These are phyloP conservation scores for Candida stauntonica DNA, from an alignment of 805 yeast species.

Conservation along the genomic window DNA sequence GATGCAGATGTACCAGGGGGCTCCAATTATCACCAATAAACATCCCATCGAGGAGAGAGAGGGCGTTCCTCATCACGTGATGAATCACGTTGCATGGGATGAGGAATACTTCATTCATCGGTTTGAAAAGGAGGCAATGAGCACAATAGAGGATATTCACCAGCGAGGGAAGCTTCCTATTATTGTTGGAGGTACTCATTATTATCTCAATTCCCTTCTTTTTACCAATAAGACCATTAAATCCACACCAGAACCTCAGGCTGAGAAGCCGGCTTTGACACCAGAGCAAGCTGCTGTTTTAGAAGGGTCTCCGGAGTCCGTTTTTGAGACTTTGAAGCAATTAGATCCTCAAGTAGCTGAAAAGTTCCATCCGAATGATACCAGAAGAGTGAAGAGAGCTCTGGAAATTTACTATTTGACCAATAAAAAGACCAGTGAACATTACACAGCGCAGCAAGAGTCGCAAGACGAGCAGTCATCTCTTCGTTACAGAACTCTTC, in stretches of 20 bases:
- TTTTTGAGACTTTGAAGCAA: constrained; percentile 43
- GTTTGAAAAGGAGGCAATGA: constrained; percentile 68
- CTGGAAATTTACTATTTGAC: constrained; percentile 72
- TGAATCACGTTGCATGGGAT: constrained; percentile 78
- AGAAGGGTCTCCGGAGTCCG: constrained; percentile 48
- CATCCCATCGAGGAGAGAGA: constrained; percentile 78
- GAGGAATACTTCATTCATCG: constrained; percentile 79
- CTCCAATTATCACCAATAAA: constrained; percentile 82
- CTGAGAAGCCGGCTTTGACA: constrained; percentile 20
- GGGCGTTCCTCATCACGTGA: constrained; percentile 79
- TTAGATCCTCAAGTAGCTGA: constrained; percentile 69
- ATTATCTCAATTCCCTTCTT: constrained; percentile 75
- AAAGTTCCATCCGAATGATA: constrained; percentile 91
- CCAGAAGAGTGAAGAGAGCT: constrained; percentile 72
- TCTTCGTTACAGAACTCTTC: constrained; percentile 55
- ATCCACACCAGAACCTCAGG: constrained; percentile 15
- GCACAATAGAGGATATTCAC: constrained; percentile 60
- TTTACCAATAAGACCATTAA: constrained; percentile 66
- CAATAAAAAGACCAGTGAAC: constrained; percentile 62
- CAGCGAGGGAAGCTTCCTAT: constrained; percentile 72
- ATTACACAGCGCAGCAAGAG: constrained; percentile 57
- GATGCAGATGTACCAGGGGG: constrained; percentile 84
- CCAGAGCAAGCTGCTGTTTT: constrained; percentile 39
- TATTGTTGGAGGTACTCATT: constrained; percentile 94
- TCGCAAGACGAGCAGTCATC: constrained; percentile 40